A percentile compares a stretch with the other conserved stretches of the same genome.
Conservation (phyloP, 2,329 filamentous ascomycete species). For the Exophiala sideris region DNA sequence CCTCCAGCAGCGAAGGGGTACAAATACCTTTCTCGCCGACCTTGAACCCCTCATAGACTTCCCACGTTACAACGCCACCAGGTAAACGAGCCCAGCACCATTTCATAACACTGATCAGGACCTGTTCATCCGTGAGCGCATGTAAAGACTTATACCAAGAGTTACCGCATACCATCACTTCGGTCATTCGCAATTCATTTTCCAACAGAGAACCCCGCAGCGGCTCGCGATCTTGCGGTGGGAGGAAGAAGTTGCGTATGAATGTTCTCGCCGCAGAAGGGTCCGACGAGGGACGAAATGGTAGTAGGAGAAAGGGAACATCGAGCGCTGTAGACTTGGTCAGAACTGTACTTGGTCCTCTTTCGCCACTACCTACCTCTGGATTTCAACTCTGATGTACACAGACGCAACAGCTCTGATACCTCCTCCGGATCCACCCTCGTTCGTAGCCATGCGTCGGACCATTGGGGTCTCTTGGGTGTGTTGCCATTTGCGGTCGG, state of each 20-base stretch:
- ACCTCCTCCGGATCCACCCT: constrained; percentile 86
- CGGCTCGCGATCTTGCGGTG: constrained; percentile 57
- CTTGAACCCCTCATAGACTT: constrained; percentile 93
- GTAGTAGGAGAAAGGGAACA: constrained; percentile 86
- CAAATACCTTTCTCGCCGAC: constrained; percentile 81
- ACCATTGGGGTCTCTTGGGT: constrained; percentile 73
- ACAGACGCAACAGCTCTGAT: constrained; percentile 77
- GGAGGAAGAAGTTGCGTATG: constrained; percentile 85
- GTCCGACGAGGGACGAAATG: constrained; percentile 90
- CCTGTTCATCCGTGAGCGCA: constrained; percentile 50
- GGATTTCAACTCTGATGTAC: constrained; percentile 87
- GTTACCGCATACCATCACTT: constrained; percentile 72
- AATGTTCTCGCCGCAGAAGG: constrained; percentile 89
- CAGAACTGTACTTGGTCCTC: constrained; percentile 23
- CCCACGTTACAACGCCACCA: constrained; percentile 92
- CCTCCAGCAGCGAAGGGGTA: constrained; percentile 13
- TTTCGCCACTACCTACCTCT: constrained; percentile 65
- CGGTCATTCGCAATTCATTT: constrained; percentile 86
- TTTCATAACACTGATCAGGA: constrained; percentile 89
- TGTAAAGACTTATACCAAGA: constrained; percentile 7
- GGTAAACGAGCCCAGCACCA: constrained; percentile 97
- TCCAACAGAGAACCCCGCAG: constrained; percentile 66
- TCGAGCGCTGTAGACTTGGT: constrained; percentile 65
- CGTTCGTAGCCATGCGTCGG: constrained; percentile 80
- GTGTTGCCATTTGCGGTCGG: constrained; percentile 50